Base-by-base conservation (phyloP, 805 yeast species). In the Saccharomycopsis schoenii region DNA sequence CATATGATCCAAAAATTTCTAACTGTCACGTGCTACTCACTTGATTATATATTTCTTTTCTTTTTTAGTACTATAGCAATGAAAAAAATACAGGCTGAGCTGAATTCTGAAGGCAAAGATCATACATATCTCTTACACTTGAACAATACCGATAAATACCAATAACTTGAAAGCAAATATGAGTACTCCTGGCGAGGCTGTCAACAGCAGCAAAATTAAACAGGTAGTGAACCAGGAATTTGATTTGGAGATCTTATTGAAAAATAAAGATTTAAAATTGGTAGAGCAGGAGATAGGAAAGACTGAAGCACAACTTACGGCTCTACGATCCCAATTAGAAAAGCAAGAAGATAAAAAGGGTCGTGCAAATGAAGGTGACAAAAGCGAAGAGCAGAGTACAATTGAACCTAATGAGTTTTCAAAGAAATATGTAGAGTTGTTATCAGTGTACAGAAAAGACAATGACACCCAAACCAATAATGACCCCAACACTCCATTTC, bases 181-280 rank as follows among this genome's bases (percentile, higher is more conserved):
- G 52, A 12, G n/a, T 47, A 25, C 19, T 5, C 15, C 6, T 9
- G 21, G 21, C 9, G n/a, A 12, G 24, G 21, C 21, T 47, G 15
- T 2, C 11, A 43, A 56, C 9, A 24, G 19, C 41, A 62, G 59
- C 54, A 62, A 60, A 29, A 43, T 62, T 15, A 62, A 62, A 21
- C 51, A 40, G 21, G 36, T 64, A n/a, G 50, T 64, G 34, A 61
- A 62, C 58, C 61, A 64, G 39, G 63, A 64, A 54, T 60, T 64
- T 52, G 85, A 84, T 67, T 68, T 84, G 55, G 88, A 84, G 65
- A 82, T 84, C 12, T 67, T 85, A 36, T 70, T 85, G 57, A 84
- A 82, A 60, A 86, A 84, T 69, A 77, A 80, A 61, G 88, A 85
- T 68, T 68, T 79, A 55, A 72, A 76, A 43, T 68, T 77, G 21